Base-by-base conservation (phyloP, 2,329 filamentous ascomycete species). In the Exserohilum turcica region DNA sequence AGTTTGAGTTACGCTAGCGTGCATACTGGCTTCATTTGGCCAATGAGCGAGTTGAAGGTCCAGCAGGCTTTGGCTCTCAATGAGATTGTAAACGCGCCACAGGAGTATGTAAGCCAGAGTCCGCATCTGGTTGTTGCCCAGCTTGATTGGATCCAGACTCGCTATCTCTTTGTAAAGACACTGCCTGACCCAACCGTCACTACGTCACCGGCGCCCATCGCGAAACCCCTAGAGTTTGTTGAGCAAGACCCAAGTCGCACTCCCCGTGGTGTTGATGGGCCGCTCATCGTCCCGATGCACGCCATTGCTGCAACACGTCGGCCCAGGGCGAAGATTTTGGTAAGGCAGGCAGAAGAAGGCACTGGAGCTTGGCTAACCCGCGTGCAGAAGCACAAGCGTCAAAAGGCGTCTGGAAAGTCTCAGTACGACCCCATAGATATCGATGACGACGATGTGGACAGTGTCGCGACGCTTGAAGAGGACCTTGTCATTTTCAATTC, bases 101-200 rank as follows among this genome's bases (percentile, higher is more conserved):
- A 71, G 0, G 66, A 87, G 38, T 96, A 90, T 64, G 72, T 81
- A 5, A 81, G 77, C 56, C 63, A 7, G 0, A 59, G 0, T 0
- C 87, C 87, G 0, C 85, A 86, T 74, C 86, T 90, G 40, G 92
- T 96, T 7, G 86, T 96, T 1, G 71, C 83, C 21, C 79, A 91
- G 38, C 76, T 88, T 8, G 88, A 95, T 65, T 97, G 92, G 92
- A 92, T 96, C 54, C 91, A 95, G 67, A 92, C 91, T 21, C 84
- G 92, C 37, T 96, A 95, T 72, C 80, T 97, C 1, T 90, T 96
- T 61, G 84, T 90, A 35, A 67, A 67, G 42, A 64, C 60, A 9
- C 45, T 43, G 8, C 27, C 39, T 1, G 54, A 43, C 31, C n/a
- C 29, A 8, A 37, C 39, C 7, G 15, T 18, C 35, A 8, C 7